Evolutionary conservation across 2,329 filamentous ascomycete species (phyloP), one percentile per base, ranked within the genome.

Genomic region (Xylariaceae sp.): DNA sequence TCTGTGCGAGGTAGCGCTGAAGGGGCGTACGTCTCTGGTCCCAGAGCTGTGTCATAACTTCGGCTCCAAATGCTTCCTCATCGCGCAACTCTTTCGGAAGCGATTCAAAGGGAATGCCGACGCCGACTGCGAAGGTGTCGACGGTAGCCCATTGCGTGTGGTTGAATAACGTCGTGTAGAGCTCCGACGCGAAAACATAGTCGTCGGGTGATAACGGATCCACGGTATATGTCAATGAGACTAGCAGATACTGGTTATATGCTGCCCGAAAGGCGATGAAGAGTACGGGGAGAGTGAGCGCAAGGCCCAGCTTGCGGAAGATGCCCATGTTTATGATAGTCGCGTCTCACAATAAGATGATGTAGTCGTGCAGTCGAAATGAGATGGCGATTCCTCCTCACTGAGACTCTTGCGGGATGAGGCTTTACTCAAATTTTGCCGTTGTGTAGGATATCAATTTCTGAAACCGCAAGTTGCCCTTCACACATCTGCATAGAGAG

Each of bases 21-120:
- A n/a, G n/a, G n/a, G n/a, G n/a, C 62, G 3, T 57, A 63, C 60
- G 41, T 57, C 61, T 60, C 51, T 61, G 47, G 28, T 64, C 60
- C 63, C 61, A 65, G 34, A 65, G 47, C 34, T 54, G 54, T 39
- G 37, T 62, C 47, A 65, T 58, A n/a, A 60, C 56, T 33, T 64
- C 63, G 2, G 53, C 44, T 24, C 47, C 61, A 28, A 65, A 64
- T 9, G 31, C 12, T 17, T 54, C 52, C 31, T 64, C 61, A 7
- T 36, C 37, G 21, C 50, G 36, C 11, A 64, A 34, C 2, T 53
- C 14, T 24, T 40, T 48, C 24, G 56, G 56, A 4, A 63, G 16
- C 9, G 45, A 14, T 1, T n/a, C n/a, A 14, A 56, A 53, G 9
- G 62, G 53, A 5, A 64, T 37, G 14, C 52, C 53, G 31, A 64